Evolutionary conservation across 306 rosid species (phyloP).

Genomic region (Abrus precatorius): DNA sequence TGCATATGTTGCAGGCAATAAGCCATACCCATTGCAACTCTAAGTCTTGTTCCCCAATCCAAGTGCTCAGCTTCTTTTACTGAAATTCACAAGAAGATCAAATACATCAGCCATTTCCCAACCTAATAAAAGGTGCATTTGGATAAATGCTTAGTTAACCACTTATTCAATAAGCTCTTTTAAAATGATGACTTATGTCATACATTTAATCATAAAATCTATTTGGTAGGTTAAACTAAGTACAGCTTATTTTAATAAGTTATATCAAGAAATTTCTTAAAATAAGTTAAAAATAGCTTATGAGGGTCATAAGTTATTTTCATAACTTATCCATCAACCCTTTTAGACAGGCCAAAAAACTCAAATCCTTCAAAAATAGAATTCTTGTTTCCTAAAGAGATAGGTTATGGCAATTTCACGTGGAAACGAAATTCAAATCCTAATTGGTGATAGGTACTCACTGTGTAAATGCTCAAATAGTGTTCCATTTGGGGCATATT

Average conservation of each 20-base stretch:
- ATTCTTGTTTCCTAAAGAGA: background rate
- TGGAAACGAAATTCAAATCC: slow-evolving; percentile 8
- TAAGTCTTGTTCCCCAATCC: slow-evolving; percentile 82
- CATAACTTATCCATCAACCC: too few relatives aligned
- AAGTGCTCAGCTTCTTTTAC: slow-evolving; percentile 92
- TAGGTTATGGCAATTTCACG: background rate
- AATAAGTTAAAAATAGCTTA: too few relatives aligned
- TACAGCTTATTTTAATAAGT: too few relatives aligned
- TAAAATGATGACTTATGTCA: too few relatives aligned
- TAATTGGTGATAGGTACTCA: slow-evolving; percentile 54
- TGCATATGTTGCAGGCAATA: slow-evolving; percentile 88
- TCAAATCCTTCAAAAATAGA: too few relatives aligned
- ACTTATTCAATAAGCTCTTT: too few relatives aligned
- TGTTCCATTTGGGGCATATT: slow-evolving; percentile 95
- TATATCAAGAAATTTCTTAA: too few relatives aligned
- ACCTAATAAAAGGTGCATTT: background rate
- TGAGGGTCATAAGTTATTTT: too few relatives aligned
- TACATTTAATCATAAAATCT: too few relatives aligned
- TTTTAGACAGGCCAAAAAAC: too few relatives aligned
- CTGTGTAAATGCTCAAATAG: slow-evolving; percentile 94
- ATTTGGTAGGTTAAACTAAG: too few relatives aligned
- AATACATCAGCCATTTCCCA: slow-evolving; percentile 44
- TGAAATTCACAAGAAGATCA: slow-evolving; percentile 55
- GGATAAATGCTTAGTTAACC: background rate
- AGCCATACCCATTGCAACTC: slow-evolving; percentile 84